Evolutionary conservation across 257 asterid species (phyloP).

Genomic region (Solanum ahanhuiri): DNA sequence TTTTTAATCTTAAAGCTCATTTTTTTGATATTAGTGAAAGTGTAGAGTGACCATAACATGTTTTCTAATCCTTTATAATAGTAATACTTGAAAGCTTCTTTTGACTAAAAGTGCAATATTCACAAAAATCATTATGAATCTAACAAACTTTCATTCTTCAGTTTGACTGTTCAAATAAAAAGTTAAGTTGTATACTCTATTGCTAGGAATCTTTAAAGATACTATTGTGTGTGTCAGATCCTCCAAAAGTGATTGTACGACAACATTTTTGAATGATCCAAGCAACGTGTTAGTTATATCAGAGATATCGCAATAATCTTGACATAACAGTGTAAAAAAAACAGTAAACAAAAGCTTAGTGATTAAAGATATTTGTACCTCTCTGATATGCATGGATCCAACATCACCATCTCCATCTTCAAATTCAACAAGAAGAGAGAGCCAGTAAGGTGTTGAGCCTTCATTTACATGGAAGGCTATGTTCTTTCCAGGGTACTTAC

Average conservation of each 20-base stretch:
- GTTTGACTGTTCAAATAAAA: not conserved
- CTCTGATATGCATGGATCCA: conserved; percentile 86
- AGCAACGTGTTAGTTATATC: not conserved
- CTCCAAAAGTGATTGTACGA: not conserved
- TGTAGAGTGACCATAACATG: conserved; percentile 10
- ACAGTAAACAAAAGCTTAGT: too few species aligned
- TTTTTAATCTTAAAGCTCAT: not conserved
- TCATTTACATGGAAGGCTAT: conserved; percentile 86
- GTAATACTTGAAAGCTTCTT: not conserved
- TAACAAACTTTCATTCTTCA: not conserved
- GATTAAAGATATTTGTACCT: conserved; percentile 32
- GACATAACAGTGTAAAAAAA: not conserved
- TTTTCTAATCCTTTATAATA: not conserved
- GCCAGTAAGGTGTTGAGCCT: conserved; percentile 89
- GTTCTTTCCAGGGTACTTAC: conserved; percentile 77
- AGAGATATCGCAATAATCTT: not conserved
- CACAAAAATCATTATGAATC: not conserved
- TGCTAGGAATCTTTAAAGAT: not conserved
- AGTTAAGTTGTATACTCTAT: not conserved
- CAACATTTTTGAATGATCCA: not conserved
- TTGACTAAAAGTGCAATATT: conserved; percentile 21
- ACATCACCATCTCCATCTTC: conserved; percentile 93
- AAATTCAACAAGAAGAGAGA: conserved; percentile 74
- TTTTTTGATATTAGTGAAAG: conserved; percentile 28
- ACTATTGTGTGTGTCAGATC: not conserved